Evolutionary conservation across 2,329 filamentous ascomycete species (phyloP), one percentile per base, ranked within the genome.

Genomic region (Pestalotiopsis sp.): DNA sequence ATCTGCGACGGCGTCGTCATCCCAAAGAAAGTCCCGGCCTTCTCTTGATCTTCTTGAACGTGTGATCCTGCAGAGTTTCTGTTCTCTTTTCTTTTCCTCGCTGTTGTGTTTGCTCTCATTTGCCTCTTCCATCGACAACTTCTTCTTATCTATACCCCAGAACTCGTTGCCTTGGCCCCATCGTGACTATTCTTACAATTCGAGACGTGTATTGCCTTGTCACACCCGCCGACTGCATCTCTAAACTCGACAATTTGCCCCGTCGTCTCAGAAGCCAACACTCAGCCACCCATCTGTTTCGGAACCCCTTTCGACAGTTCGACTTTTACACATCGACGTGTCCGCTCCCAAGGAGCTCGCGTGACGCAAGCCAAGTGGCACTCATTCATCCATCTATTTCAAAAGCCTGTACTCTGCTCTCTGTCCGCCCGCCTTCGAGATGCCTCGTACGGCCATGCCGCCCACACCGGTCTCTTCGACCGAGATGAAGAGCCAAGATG

Each of bases 391-490:
- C n/a, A 20, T 36, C 59, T 38, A 17, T 4, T 39, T 7, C 27
- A 7, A 17, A 36, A 39, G 31, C 38, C 14, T n/a, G 13, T 62
- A 4, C 9, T 17, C 31, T 20, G 14, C 45, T 13, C 23, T 27
- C 57, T 9, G 36, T 23, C 12, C 23, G 27, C 25, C 57, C 20
- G 14, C 14, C 38, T 12, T 45, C 60, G 17, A 70, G 71, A 94
- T 94, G 92, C 88, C 91, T 78, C 89, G 87, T 69, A 85, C 87
- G 59, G 84, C 83, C 67, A 84, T 90, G 66, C 93, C 92, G 59
- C 93, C 91, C 58, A 97, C 93, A 63, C 94, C 93, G 56, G 90
- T 89, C 66, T 92, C 93, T 12, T 95, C 93, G 41, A 92, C 92
- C 64, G 93, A 96, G 77, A 93, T 96, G 78, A 88, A 89, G 68